Evolutionary conservation across 2,329 filamentous ascomycete species (phyloP).

Genomic region (Hypoxylon sp.): DNA sequence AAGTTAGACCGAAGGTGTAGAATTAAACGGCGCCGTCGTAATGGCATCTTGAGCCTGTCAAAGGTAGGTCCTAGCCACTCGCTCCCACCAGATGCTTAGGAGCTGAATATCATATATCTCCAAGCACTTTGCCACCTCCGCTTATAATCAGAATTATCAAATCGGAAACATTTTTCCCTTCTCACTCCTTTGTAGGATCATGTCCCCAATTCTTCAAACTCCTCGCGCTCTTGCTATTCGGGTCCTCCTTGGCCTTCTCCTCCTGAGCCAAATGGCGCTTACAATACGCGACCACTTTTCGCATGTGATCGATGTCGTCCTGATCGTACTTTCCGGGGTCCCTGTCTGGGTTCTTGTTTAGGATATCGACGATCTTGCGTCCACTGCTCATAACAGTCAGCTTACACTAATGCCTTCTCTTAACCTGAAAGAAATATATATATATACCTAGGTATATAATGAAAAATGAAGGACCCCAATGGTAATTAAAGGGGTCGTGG

Average conservation of each 20-base stretch:
- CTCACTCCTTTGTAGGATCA: constrained; percentile 54
- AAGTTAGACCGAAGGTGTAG: too few relatives aligned
- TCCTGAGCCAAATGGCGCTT: constrained; percentile 73
- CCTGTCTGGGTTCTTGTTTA: constrained; percentile 68
- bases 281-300: constrained; percentile 69
- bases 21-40: too few relatives aligned
- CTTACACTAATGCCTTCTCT: not conserved
- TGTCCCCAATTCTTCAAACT: constrained; percentile 70
- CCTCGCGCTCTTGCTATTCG: constrained; percentile 60
- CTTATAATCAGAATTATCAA: too few relatives aligned
- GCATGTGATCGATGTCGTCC: constrained; percentile 64
- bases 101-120: too few relatives aligned
- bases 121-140: too few relatives aligned
- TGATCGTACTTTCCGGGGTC: constrained; percentile 66
- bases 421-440: too few relatives aligned
- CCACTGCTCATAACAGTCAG: constrained; percentile 58
- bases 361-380: constrained; percentile 69
- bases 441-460: too few relatives aligned
- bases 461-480: too few relatives aligned
- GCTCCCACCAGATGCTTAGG: too few relatives aligned
- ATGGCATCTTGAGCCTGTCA: too few relatives aligned
- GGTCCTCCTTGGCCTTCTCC: constrained; percentile 64
- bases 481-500: not conserved
- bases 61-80: too few relatives aligned
- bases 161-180: not conserved